These are phyloP conservation scores for Ampelomyces quisqualis DNA, from an alignment of 2,329 filamentous ascomycete species.

Conservation along the genomic window DNA sequence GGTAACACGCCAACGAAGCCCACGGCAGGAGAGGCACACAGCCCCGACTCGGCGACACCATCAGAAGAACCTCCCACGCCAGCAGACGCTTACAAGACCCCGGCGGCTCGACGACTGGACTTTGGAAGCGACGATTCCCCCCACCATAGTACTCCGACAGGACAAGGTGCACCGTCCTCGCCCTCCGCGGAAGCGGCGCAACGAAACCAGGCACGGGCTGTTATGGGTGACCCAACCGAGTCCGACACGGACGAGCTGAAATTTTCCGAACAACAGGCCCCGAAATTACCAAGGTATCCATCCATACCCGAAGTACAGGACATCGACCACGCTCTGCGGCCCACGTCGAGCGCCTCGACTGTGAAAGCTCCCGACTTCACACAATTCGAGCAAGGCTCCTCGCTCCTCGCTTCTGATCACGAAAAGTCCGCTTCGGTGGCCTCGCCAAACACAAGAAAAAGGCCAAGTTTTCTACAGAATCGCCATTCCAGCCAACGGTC, in stretches of 20 bases:
- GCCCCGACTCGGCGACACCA: constrained; percentile 30
- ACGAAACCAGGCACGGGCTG: constrained; percentile 24
- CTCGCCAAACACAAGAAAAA: constrained; percentile 38
- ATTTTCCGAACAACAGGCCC: too few relatives aligned
- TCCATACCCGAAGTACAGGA: constrained; percentile 16
- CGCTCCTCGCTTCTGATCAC: constrained; percentile 31
- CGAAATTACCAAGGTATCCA: too few relatives aligned
- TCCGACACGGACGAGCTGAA: constrained; percentile 11
- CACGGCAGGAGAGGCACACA: constrained; percentile 13
- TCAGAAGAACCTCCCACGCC: constrained; percentile 43
- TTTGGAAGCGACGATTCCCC: constrained; percentile 28
- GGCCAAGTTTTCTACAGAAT: constrained; percentile 58
- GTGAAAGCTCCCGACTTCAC: constrained; percentile 42
- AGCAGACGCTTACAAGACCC: constrained; percentile 47
- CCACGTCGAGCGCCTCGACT: constrained; percentile 44
- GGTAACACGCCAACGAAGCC: constrained; percentile 19
- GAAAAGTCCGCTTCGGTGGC: constrained; percentile 28
- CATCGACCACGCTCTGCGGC: constrained; percentile 28
- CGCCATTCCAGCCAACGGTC: constrained; percentile 60
- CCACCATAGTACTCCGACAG: constrained; percentile 30
- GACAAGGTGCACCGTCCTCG: constrained; percentile 45
- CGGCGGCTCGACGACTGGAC: constrained; percentile 34
- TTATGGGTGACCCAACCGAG: constrained; percentile 6
- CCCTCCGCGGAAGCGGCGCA: constrained; percentile 47
- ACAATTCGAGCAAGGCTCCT: constrained; percentile 32